Base-by-base conservation (phyloP, 164 flowering plant species). In the Nymphaea colorata region DNA sequence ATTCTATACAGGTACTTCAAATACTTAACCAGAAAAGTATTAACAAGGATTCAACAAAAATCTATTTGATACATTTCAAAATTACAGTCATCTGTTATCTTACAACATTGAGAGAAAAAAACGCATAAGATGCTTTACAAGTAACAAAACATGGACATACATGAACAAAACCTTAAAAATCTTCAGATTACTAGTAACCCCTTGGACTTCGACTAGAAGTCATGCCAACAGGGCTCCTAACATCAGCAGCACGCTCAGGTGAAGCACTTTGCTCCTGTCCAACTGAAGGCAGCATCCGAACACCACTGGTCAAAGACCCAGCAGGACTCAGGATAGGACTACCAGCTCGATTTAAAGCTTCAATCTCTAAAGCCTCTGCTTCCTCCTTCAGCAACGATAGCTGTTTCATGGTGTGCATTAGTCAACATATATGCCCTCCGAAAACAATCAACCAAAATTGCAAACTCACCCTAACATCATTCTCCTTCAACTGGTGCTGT, bases 401-500 rank as follows among this genome's bases (percentile, higher is more conserved):
- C 99, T 91, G 84, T 67, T 76, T 69, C 65, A 66, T 51, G 14
- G 14, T 51, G 57, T 8, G 12, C 5, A 47, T 51, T 3, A 51
- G 3, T 51, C 3, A 2, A 4, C 57, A 8, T 10, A 8, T 47
- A 14, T 51, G 14, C 12, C n/a, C n/a, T 51, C 57, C 14, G 18
- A 61, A 61, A 61, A 61, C 17, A 17, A 61, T 10, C 11, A 12
- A 17, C 10, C 8, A 6, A 12, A 41, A 41, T 5, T 45, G 72
- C 43, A 68, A 61, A 67, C 43, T 72, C 86, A 95, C 98, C 93
- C 87, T 85, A 71, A 82, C 74, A 76, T 92, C 94, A 78, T 90
- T 90, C 75, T 92, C 97, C 67, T 81, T 85, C 68, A 90, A 67
- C 12, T 86, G 90, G 59, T 84, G 91, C 64, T 90, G 91, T 44